Evolutionary conservation across 352 stramenopile species (phyloP), one percentile per base, ranked within the genome.

Genomic region (Phytophthora macrochlamydospora): DNA sequence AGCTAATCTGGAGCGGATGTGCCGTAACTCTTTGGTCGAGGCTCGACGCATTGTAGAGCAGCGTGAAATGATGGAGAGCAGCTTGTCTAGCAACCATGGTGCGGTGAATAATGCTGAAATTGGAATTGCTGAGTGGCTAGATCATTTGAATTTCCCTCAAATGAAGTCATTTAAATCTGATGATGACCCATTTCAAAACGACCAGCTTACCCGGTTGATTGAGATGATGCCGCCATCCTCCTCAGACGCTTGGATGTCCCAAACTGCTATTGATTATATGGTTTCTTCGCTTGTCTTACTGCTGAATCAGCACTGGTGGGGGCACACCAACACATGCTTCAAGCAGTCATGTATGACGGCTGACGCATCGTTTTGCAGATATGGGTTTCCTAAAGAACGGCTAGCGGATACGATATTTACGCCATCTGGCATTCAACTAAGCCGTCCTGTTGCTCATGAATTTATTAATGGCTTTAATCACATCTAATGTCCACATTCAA

Each of bases 401-500:
- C 4, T 18, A 8, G 4, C 28, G 24, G 24, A 24, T 32, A 50
- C 37, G 11, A 29, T 11, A 30, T 58, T 40, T 13, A 24, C 5
- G 4, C 8, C 14, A 24, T 24, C 9, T 6, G 40, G 40, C 5
- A 13, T 46, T 8, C 9, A 28, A 28, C 8, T 46, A 46, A 24
- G 40, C 12, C 8, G 12, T 28, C 12, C 12, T 6, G 9, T 24
- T 6, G 40, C 40, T 28, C 40, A n/a, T 4, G 59, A 67, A 45
- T 67, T 52, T 28, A 55, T 56, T 13, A 61, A 67, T 35, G 51
- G 50, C 4, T 61, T 56, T 38, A 67, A 58, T 14, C 2, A 24
- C 11, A 44, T 57, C 55, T 61, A 14, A 57, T 67, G 50, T 35
- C 35, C 8, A 31, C 49, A n/a, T 67, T 67, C 46, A 67, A 67